Conservation (phyloP, 1,139 yeast genomes). For the Sporopachydermia cereana region DNA sequence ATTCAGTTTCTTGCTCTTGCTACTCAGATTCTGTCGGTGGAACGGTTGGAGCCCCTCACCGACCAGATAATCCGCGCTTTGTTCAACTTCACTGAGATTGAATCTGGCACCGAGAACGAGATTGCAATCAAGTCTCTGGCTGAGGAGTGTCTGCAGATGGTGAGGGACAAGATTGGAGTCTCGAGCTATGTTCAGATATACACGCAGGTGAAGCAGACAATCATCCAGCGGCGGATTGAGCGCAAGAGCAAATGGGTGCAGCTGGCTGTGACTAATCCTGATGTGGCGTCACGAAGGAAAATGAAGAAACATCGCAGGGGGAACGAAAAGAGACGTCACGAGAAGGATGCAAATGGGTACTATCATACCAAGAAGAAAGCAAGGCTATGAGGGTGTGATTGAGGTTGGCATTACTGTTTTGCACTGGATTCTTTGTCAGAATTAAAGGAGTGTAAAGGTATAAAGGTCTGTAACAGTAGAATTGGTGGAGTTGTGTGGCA, state of each 20-base stretch:
- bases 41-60: slow-evolving; percentile 29
- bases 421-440: too few species aligned
- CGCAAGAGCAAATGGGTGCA: slow-evolving; percentile 70
- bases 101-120: slow-evolving; percentile 31
- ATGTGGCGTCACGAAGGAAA: slow-evolving; percentile 63
- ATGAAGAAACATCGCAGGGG: slow-evolving; percentile 62
- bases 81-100: slow-evolving; percentile 35
- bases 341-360: slow-evolving; percentile 66
- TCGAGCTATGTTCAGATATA: slow-evolving; percentile 57
- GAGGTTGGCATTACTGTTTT: neutral
- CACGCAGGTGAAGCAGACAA: slow-evolving; percentile 48
- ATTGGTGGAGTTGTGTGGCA: too few species aligned
- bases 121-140: slow-evolving; percentile 48
- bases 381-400: slow-evolving; percentile 8
- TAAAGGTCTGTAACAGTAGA: too few species aligned
- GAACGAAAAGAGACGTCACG: slow-evolving; percentile 66
- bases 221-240: slow-evolving; percentile 56
- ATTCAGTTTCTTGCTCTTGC: slow-evolving; percentile 50
- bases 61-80: slow-evolving; percentile 49
- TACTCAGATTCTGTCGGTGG: slow-evolving; percentile 36
- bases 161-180: slow-evolving; percentile 63
- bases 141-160: slow-evolving; percentile 54
- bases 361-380: slow-evolving; percentile 55
- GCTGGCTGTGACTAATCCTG: slow-evolving; percentile 72
- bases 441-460: too few species aligned